phyloP scores from a whole-genome alignment of 768 basidiomycete species.

The Boletus rubescentipes region DNA sequence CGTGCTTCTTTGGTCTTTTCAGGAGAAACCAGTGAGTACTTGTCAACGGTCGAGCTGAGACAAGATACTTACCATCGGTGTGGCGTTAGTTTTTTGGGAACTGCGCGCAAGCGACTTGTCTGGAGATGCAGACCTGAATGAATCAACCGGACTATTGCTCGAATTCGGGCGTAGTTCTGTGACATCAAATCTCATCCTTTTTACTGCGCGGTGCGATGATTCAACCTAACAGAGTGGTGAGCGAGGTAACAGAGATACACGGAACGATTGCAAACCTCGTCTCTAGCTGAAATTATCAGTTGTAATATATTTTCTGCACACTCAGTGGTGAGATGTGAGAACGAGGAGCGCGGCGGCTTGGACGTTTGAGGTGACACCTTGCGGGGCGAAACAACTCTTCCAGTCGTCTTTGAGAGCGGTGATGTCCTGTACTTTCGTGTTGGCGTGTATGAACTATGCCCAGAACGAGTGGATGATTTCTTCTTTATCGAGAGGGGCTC shows the following conservation, averaged over 20 bases:
- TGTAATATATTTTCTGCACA: conserved; percentile 47
- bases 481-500: conserved; percentile 87
- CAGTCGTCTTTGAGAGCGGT: conserved; percentile 48
- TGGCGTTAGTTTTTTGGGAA: conserved; percentile 41
- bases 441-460: conserved; percentile 38
- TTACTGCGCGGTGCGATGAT: conserved; percentile 65
- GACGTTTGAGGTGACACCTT: conserved; percentile 53
- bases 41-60: conserved; percentile 1
- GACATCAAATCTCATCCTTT: conserved; percentile 73
- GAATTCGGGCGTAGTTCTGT: conserved; percentile 37
- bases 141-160: conserved; percentile 28
- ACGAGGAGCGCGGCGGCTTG: conserved; percentile 31
- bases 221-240: conserved; percentile 52
- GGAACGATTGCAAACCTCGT: conserved; percentile 50
- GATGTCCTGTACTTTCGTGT: conserved; percentile 45
- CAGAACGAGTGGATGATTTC: conserved; percentile 62
- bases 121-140: conserved; percentile 55
- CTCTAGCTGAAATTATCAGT: conserved; percentile 53
- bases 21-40: conserved; percentile 4
- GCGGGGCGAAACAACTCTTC: conserved; percentile 48
- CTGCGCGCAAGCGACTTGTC: conserved; percentile 49
- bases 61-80: conserved; percentile 41
- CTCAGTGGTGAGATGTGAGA: conserved; percentile 33
- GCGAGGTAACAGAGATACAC: not conserved
- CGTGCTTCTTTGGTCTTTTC: conserved; percentile 75